Percentiles rank a stretch among this genome's conserved stretches.
Conservation (phyloP, 495 filamentous ascomycete species). For the Annulohypoxylon stygium region DNA sequence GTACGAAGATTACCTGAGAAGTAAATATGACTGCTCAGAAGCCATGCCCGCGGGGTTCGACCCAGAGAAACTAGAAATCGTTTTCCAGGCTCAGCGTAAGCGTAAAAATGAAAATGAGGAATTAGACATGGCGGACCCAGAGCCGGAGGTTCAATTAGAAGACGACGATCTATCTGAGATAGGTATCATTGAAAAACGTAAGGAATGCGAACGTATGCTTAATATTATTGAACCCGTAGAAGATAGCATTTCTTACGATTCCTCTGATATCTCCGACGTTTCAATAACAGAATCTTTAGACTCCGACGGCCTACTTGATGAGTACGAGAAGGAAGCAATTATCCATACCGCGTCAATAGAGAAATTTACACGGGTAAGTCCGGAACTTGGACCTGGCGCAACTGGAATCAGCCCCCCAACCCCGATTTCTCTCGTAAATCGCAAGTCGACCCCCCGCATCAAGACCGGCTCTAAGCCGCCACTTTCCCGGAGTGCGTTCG, state of each 20-base stretch:
- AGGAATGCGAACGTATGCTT: neutral
- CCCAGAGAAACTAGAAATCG: conserved; percentile 27
- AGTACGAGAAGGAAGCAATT: conserved; percentile 22
- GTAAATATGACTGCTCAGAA: conserved; percentile 37
- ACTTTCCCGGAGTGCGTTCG: conserved; percentile 43
- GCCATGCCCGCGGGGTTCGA: conserved; percentile 38
- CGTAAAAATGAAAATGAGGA: neutral
- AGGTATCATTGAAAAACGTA: too few species aligned
- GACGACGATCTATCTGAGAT: neutral
- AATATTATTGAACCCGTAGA: neutral
- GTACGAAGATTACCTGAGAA: conserved; percentile 36
- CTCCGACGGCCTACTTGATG: conserved; percentile 18
- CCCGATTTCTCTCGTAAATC: neutral
- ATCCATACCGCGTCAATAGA: neutral
- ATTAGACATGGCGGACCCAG: too few species aligned
- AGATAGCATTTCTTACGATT: conserved; percentile 5
- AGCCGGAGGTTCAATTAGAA: neutral
- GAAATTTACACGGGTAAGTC: conserved; percentile 1
- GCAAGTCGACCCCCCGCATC: conserved; percentile 38
- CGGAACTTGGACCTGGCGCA: neutral
- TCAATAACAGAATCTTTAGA: conserved; percentile 19
- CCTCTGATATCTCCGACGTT: neutral
- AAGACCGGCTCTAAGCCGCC: conserved; percentile 45
- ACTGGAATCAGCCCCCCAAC: neutral
- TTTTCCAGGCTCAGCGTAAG: neutral